phyloP scores from a whole-genome alignment of 768 basidiomycete genomes.

The Ramaria rubella region DNA sequence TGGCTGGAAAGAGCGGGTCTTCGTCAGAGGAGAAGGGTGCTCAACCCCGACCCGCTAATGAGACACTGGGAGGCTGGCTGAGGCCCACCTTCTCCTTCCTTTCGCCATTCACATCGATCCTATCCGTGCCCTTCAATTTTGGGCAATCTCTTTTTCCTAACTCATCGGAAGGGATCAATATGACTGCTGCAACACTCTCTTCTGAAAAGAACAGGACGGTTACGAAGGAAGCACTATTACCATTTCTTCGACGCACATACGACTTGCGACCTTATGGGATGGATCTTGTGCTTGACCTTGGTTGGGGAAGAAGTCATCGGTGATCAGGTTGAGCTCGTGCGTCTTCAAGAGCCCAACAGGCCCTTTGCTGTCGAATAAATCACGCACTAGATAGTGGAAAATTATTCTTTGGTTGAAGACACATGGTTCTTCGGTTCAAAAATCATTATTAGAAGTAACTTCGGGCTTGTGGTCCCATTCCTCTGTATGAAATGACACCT shows the following conservation, averaged over 20 bases:
- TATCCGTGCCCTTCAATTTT: not conserved
- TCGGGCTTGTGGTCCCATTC: slow-evolving; percentile 41
- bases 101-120: not conserved
- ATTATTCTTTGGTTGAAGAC: too few species aligned
- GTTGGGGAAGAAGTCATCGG: slow-evolving; percentile 42
- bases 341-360: too few species aligned
- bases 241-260: slow-evolving; percentile 43
- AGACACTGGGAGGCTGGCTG: not conserved
- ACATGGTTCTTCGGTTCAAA: too few species aligned
- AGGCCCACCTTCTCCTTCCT: not conserved
- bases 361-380: too few species aligned
- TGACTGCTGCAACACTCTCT: too few species aligned
- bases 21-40: not conserved
- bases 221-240: not conserved
- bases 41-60: not conserved
- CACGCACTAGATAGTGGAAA: too few species aligned
- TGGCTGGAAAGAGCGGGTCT: not conserved
- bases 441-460: slow-evolving; percentile 34
- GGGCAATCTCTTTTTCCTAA: not conserved
- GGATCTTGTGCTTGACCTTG: slow-evolving; percentile 65
- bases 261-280: slow-evolving; percentile 71
- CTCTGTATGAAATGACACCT: slow-evolving; percentile 35
- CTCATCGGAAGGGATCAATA: too few species aligned
- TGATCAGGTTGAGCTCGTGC: not conserved
- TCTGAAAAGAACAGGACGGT: not conserved